A percentile compares a stretch with the other conserved stretches of the same genome.
Evolutionary conservation across 2,329 filamentous ascomycete genomes (phyloP).

Genomic region (Alternaria alternata): DNA sequence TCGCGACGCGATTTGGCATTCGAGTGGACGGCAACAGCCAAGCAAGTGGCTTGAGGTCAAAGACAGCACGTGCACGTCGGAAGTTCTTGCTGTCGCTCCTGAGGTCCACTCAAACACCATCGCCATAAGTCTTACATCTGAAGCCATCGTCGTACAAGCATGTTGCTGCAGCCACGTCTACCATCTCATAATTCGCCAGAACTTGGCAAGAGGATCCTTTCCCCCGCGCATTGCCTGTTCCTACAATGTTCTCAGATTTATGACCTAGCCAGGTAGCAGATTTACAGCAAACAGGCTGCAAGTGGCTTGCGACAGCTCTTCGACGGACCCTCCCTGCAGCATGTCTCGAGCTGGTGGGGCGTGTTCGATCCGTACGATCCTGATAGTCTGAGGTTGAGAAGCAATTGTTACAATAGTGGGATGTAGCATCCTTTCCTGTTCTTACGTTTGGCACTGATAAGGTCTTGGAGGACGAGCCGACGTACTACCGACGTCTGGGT

Average conservation of each 20-base stretch:
- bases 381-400: not conserved
- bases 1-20: not conserved
- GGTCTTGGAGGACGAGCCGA: not conserved
- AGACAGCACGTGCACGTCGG: not conserved
- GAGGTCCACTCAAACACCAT: not conserved
- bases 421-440: too few species aligned
- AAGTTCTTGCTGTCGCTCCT: not conserved
- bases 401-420: too few species aligned
- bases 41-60: too few species aligned
- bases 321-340: not conserved
- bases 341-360: not conserved
- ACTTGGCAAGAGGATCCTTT: not conserved
- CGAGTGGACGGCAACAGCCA: too few species aligned
- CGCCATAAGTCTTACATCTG: not conserved
- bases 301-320: not conserved
- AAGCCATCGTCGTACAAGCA: not conserved
- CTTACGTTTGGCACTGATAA: not conserved
- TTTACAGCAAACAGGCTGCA: not conserved
- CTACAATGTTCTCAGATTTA: not conserved
- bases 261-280: not conserved
- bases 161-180: not conserved
- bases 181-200: not conserved
- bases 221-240: not conserved
- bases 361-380: not conserved
- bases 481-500: not conserved